Base-by-base conservation (phyloP, 352 stramenopile genomes). In the Phytophthora litchii region DNA sequence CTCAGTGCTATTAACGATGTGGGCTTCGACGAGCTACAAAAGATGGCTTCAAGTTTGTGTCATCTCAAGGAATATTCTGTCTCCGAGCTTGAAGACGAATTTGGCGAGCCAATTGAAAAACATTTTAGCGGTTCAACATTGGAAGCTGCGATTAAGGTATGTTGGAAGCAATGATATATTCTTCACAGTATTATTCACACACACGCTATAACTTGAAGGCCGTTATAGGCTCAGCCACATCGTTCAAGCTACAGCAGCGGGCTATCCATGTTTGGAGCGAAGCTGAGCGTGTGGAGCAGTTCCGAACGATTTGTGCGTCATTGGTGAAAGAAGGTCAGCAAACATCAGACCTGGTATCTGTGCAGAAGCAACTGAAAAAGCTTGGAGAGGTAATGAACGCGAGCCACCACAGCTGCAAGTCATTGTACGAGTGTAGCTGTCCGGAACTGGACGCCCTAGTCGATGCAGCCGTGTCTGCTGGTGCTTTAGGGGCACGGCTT, bases 351-450 rank as follows among this genome's bases (percentile, higher is more conserved):
- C 19, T 53, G 10, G 38, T 36, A 23, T 13, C 45, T 2, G 21
- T 43, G 13, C 48, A 55, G 21, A 44, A 62, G 4, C 29, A 67
- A 14, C 3, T 72, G 20, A 16, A 46, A 25, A 51, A 49, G 34
- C 77, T 96, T 12, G 88, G 88, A 1, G 51, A 53, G 2, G 57
- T 96, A 13, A 95, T 96, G 88, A 51, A 64, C 34, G 72, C 51
- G 20, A 92, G 78, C 27, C 88, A 96, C 25, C 19, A 17, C 6
- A 91, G 81, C 45, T 94, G 83, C 51, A 70, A 76, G 20, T 54
- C 57, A 23, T 23, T 88, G 12, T 96, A 93, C 56, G 84, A 94
- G 32, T 95, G 84, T 64, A 92, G 80, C 19, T 93, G 83, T 27
- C 45, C 61, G 0, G 83, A 89, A 50, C 60, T 96, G 21, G 86